These are phyloP conservation scores for Xylaria polymorpha DNA, from an alignment of 2,329 filamentous ascomycete species.

Conservation along the genomic window DNA sequence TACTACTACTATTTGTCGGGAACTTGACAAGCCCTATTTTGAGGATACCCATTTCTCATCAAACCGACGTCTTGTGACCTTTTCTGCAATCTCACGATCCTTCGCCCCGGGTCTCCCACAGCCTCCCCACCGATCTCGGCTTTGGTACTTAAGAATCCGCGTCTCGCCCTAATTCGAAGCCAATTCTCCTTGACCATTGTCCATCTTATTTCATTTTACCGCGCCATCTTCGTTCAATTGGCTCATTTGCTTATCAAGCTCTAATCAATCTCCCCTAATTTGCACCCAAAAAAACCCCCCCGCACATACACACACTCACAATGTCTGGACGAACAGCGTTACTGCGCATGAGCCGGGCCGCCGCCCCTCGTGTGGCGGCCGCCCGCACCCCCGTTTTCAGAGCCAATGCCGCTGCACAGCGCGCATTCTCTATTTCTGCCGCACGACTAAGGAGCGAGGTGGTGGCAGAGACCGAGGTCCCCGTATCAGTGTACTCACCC, in stretches of 20 bases:
- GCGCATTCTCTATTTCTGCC: constrained; percentile 54
- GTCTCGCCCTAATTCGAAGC: constrained; percentile 19
- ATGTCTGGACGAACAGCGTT: constrained; percentile 51
- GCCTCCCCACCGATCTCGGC: constrained; percentile 39
- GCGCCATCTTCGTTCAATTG: constrained; percentile 9
- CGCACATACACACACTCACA: constrained; percentile 36
- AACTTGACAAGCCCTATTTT: constrained; percentile 30
- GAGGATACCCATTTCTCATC: constrained; percentile 40
- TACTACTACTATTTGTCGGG: constrained; percentile 27
- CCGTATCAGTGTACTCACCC: constrained; percentile 65
- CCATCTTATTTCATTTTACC: constrained; percentile 33
- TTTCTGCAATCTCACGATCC: constrained; percentile 39
- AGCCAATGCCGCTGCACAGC: constrained; percentile 48
- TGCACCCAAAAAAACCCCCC: constrained; percentile 4
- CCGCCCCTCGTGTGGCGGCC: constrained; percentile 47
- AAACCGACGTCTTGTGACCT: constrained; percentile 39
- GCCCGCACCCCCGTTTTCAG: constrained; percentile 42
- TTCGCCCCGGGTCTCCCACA: constrained; percentile 31
- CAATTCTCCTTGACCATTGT: constrained; percentile 14
- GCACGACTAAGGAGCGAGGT: constrained; percentile 61
- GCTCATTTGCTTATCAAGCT: constrained; percentile 25
- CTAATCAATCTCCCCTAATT: constrained; percentile 13
- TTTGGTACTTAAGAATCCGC: constrained; percentile 31
- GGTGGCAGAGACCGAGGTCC: constrained; percentile 67
- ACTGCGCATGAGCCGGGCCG: constrained; percentile 48